Evolutionary conservation across 2,329 filamentous ascomycete species (phyloP), one percentile per base, ranked within the genome.

Genomic region (Trichoderma guizhouense): DNA sequence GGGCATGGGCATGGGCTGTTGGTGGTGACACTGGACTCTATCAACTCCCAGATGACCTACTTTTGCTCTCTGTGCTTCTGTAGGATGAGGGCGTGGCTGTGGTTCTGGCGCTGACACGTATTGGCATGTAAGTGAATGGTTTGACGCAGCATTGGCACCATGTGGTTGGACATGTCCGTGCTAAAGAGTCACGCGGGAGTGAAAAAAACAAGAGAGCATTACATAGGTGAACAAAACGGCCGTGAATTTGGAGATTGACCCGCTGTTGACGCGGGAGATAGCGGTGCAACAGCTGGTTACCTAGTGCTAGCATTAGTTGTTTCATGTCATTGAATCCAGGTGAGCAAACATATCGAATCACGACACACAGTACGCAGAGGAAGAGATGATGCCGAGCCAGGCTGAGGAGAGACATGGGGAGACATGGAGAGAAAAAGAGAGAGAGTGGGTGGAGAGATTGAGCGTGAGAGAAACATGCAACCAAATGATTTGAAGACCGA

Each of bases 21-120:
- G 18, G 39, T 21, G 62, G 62, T 65, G 62, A 65, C 62, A 65
- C 63, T 36, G 14, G 11, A 43, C 9, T 21, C 12, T 12, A 28
- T 26, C n/a, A 18, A n/a, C 34, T 28, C 32, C 53, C 51, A 28
- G 32, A 58, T 67, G 51, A 43, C 64, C 47, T 11, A 7, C 64
- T 28, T 39, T n/a, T 18, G 24, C 47, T 53, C n/a, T 24, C 24
- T 30, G 64, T 57, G 18, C 39, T 24, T 24, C 11, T 24, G 65
- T 30, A 28, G 65, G 65, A 68, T 61, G 55, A 60, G 36, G n/a
- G 28, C 34, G 65, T 69, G 65, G 53, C 53, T 69, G 65, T 61
- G 65, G 65, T 69, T 69, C 34, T 47, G 65, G 65, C 55, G 65
- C 65, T 61, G 65, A 69, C 55, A 69, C 65, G 55, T 51, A 69